phyloP scores from a whole-genome alignment of 1,139 yeast genomes.

The Taphrina communis region DNA sequence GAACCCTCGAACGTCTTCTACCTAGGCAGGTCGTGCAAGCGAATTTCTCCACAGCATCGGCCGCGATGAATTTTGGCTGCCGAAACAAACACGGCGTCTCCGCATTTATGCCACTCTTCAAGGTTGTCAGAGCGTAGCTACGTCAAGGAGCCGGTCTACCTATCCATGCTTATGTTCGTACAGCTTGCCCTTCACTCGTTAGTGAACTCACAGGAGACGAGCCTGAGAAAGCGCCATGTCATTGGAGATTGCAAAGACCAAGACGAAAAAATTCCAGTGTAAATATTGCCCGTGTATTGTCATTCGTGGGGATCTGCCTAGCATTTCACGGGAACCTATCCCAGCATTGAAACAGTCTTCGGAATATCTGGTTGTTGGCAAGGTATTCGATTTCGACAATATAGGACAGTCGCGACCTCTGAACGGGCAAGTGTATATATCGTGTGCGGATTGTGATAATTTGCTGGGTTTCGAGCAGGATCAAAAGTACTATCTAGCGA shows the following conservation, averaged over 20 bases:
- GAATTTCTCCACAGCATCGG: too few relatives aligned
- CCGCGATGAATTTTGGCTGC: slow-evolving; percentile 1
- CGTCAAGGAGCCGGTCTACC: too few relatives aligned
- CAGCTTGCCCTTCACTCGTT: background rate
- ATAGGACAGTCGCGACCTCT: slow-evolving; percentile 35
- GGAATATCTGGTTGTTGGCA: slow-evolving; percentile 20
- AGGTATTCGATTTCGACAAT: slow-evolving; percentile 35
- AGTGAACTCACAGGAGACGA: background rate
- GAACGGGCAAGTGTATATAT: slow-evolving; percentile 31
- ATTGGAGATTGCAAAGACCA: background rate
- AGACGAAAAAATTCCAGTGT: slow-evolving; percentile 14
- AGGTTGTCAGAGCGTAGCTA: too few relatives aligned
- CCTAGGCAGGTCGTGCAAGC: too few relatives aligned
- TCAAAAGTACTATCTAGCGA: slow-evolving; percentile 32
- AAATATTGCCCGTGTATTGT: slow-evolving; percentile 31
- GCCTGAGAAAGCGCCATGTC: background rate
- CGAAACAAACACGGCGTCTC: background rate
- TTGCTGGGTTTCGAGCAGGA: slow-evolving; percentile 30
- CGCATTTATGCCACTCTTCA: too few relatives aligned
- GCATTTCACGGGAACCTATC: background rate
- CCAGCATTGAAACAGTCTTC: slow-evolving; percentile 11
- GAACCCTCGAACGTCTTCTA: too few relatives aligned
- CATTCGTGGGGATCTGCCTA: slow-evolving; percentile 7
- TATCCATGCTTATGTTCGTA: too few relatives aligned
- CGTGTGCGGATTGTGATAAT: slow-evolving; percentile 35